These are phyloP conservation scores for Ophiosphaerella herpotricha DNA, from an alignment of 2,329 filamentous ascomycete species.

Conservation along the genomic window DNA sequence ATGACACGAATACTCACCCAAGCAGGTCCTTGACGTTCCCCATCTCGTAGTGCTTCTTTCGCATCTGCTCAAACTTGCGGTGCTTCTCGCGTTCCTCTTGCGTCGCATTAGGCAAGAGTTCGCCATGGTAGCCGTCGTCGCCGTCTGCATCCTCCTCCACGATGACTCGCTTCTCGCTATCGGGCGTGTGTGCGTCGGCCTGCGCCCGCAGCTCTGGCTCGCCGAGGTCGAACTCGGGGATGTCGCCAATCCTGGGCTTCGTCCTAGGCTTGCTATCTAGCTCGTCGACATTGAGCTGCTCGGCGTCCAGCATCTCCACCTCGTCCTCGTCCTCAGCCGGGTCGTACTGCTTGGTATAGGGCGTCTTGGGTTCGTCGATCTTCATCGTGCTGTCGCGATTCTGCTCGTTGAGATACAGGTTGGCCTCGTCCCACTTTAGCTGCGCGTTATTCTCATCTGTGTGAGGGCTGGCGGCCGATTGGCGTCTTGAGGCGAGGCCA, in stretches of 20 bases:
- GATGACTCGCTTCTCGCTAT: conserved; percentile 76
- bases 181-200: conserved; percentile 42
- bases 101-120: conserved; percentile 59
- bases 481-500: conserved; percentile 72
- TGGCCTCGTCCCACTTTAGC: conserved; percentile 98
- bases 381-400: conserved; percentile 97
- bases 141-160: conserved; percentile 62
- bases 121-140: conserved; percentile 58
- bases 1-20: conserved; percentile 57
- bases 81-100: conserved; percentile 88
- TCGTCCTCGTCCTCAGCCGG: conserved; percentile 85
- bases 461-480: conserved; percentile 60
- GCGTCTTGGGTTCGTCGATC: conserved; percentile 98
- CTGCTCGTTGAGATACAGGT: conserved; percentile 95
- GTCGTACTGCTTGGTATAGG: conserved; percentile 91
- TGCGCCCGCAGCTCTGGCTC: conserved; percentile 72
- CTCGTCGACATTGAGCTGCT: conserved; percentile 72
- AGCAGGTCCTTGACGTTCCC: conserved; percentile 86
- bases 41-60: conserved; percentile 99
- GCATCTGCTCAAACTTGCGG: conserved; percentile 82
- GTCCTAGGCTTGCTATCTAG: conserved; percentile 59
- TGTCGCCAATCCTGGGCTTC: conserved; percentile 69
- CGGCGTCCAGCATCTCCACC: conserved; percentile 66
- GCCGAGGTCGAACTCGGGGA: conserved; percentile 87
- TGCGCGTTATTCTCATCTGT: conserved; percentile 69